These are phyloP conservation scores for Catharanthus roseus DNA, from an alignment of 257 asterid species.

Conservation along the genomic window DNA sequence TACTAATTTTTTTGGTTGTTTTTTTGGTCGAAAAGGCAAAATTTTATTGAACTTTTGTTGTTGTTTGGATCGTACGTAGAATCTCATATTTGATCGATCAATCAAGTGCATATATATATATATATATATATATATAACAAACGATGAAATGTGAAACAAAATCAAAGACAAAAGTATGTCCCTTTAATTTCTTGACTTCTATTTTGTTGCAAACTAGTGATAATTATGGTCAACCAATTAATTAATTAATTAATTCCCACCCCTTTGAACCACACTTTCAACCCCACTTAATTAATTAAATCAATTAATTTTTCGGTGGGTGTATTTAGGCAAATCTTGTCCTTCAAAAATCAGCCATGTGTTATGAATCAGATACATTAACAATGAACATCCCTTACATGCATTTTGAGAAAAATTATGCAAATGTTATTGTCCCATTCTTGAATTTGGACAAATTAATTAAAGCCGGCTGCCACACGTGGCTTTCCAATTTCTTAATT, in stretches of 20 bases:
- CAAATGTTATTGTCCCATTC: conserved; percentile 3
- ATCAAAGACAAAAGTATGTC: neutral
- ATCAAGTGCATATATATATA: neutral
- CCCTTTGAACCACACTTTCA: conserved; percentile 2
- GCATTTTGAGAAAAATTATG: neutral
- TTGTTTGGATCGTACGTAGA: neutral
- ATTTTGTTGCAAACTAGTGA: conserved; percentile 9
- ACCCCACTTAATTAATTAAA: no score
- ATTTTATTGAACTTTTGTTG: no score
- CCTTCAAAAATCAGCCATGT: conserved; percentile 2
- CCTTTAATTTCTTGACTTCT: conserved; percentile 14
- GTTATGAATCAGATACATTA: neutral
- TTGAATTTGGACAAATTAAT: conserved; percentile 16
- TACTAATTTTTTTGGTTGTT: neutral
- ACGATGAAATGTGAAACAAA: conserved; percentile 12
- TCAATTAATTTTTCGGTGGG: neutral
- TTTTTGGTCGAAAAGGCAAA: no score
- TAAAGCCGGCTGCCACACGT: conserved; percentile 22
- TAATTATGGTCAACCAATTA: conserved; percentile 5
- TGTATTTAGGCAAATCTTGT: neutral
- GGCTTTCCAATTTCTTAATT: conserved; percentile 5
- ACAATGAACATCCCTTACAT: neutral
- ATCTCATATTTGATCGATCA: neutral
- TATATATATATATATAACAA: neutral
- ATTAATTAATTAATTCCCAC: neutral